Percentiles rank a stretch among this genome's conserved stretches.
Evolutionary conservation across 2,329 filamentous ascomycete species (phyloP).

Genomic region (Penicillium sp.): DNA sequence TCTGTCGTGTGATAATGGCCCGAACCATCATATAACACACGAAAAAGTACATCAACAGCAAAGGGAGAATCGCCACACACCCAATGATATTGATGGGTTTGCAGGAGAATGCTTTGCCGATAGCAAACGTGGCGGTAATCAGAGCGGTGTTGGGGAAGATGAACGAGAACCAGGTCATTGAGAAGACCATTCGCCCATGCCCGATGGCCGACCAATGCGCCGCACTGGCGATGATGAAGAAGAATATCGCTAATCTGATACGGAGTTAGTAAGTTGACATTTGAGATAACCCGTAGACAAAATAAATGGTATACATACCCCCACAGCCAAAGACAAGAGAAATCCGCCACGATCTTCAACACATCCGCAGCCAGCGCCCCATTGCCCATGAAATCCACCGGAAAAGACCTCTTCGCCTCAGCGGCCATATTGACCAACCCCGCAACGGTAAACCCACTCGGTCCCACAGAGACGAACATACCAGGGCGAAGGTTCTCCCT

Average conservation of each 20-base stretch:
- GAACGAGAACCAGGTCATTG: slow-evolving; percentile 85
- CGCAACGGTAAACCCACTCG: slow-evolving; percentile 68
- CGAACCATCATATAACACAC: slow-evolving; percentile 71
- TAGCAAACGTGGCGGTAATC: slow-evolving; percentile 70
- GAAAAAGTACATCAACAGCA: slow-evolving; percentile 68
- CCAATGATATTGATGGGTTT: slow-evolving; percentile 66
- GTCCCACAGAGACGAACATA: slow-evolving; percentile 84
- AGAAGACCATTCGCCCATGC: slow-evolving; percentile 66
- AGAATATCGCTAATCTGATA: slow-evolving; percentile 70
- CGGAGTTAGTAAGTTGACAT: slow-evolving; percentile 9
- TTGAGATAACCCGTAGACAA: no score
- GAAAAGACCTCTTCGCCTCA: slow-evolving; percentile 51
- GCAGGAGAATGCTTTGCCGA: slow-evolving; percentile 64
- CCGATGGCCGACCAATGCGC: slow-evolving; percentile 70
- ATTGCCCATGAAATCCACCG: slow-evolving; percentile 58
- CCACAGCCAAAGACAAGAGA: slow-evolving; percentile 78
- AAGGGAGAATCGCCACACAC: slow-evolving; percentile 64
- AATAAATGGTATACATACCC: slow-evolving; percentile 44
- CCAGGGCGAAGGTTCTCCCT: slow-evolving; percentile 73
- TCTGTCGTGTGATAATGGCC: slow-evolving; percentile 64
- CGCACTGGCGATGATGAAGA: slow-evolving; percentile 77
- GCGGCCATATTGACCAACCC: slow-evolving; percentile 61
- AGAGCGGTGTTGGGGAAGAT: slow-evolving; percentile 79
- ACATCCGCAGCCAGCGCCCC: slow-evolving; percentile 57
- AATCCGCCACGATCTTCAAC: slow-evolving; percentile 58